phyloP scores from a whole-genome alignment of 2,329 filamentous ascomycete genomes.

The Myriosclerotinia duriaeana region DNA sequence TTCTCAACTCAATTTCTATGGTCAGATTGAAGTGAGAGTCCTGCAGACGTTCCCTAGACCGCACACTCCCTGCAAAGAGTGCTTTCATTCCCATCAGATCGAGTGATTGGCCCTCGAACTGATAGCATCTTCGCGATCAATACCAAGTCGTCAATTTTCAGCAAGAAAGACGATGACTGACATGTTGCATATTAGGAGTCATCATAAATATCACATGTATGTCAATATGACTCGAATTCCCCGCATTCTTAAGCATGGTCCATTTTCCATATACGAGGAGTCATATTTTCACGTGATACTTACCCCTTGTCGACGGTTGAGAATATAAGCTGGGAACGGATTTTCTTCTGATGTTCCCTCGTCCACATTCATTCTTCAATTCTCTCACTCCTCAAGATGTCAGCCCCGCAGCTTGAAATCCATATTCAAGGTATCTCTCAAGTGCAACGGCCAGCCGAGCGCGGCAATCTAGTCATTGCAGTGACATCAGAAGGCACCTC shows the following conservation, averaged over 20 bases:
- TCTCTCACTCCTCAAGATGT: too few relatives aligned
- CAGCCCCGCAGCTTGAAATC: slow-evolving; percentile 1
- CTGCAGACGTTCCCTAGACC: not conserved
- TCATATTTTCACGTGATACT: not conserved
- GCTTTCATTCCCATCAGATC: not conserved
- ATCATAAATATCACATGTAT: not conserved
- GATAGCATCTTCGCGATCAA: not conserved
- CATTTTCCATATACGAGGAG: not conserved
- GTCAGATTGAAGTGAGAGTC: not conserved
- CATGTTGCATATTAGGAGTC: not conserved
- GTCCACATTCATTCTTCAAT: not conserved
- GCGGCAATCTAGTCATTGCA: slow-evolving; percentile 1
- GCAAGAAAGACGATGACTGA: not conserved
- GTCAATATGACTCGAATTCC: not conserved
- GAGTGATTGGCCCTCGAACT: not conserved
- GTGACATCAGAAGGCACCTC: slow-evolving; percentile 9
- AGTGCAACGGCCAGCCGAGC: slow-evolving; percentile 2
- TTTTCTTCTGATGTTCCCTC: not conserved
- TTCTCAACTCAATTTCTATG: not conserved
- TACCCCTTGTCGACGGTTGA: not conserved
- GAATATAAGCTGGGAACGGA: not conserved
- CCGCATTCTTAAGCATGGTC: not conserved
- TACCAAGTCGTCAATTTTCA: not conserved
- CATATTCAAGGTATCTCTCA: not conserved
- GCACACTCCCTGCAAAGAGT: not conserved